phyloP scores from a whole-genome alignment of 2,329 filamentous ascomycete species.

The Knufia fluminis region DNA sequence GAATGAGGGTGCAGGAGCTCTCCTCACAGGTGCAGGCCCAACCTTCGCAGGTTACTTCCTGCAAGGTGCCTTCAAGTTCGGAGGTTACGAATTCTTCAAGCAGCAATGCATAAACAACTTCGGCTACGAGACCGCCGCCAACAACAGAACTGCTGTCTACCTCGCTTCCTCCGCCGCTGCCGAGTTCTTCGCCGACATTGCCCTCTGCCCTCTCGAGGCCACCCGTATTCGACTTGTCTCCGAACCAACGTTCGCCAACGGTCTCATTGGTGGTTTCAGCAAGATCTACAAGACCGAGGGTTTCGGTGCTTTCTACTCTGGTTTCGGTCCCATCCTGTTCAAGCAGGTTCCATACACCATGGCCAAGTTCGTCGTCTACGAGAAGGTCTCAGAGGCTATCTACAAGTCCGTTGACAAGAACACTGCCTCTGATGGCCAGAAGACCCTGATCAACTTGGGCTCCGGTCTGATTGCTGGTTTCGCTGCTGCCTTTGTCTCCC shows the following conservation, averaged over 20 bases:
- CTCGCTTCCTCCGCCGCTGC: slow-evolving; percentile 54
- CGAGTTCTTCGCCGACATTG: slow-evolving; percentile 54
- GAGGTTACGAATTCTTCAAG: slow-evolving; percentile 96
- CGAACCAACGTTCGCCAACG: slow-evolving; percentile 73
- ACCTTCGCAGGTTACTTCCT: slow-evolving; percentile 89
- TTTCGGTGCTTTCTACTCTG: slow-evolving; percentile 78
- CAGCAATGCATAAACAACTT: slow-evolving; percentile 73
- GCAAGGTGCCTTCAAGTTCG: slow-evolving; percentile 87
- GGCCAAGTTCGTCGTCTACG: slow-evolving; percentile 90
- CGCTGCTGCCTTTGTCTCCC: slow-evolving; percentile 76
- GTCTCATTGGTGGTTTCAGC: slow-evolving; percentile 66
- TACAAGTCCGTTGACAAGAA: slow-evolving; percentile 64
- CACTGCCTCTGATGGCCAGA: slow-evolving; percentile 55
- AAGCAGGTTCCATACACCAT: slow-evolving; percentile 92
- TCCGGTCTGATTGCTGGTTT: slow-evolving; percentile 81
- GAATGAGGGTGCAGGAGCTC: slow-evolving; percentile 75
- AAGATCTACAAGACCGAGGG: slow-evolving; percentile 81
- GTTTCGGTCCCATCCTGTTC: slow-evolving; percentile 79
- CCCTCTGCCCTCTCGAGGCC: slow-evolving; percentile 84
- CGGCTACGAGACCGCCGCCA: slow-evolving; percentile 65
- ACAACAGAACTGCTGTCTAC: slow-evolving; percentile 77
- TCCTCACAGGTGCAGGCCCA: slow-evolving; percentile 76
- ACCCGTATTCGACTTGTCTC: slow-evolving; percentile 91
- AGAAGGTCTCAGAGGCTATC: slow-evolving; percentile 71
- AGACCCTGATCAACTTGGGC: slow-evolving; percentile 74